phyloP scores from a whole-genome alignment of 106 monocot genomes.

The Platanthera zijinensis region DNA sequence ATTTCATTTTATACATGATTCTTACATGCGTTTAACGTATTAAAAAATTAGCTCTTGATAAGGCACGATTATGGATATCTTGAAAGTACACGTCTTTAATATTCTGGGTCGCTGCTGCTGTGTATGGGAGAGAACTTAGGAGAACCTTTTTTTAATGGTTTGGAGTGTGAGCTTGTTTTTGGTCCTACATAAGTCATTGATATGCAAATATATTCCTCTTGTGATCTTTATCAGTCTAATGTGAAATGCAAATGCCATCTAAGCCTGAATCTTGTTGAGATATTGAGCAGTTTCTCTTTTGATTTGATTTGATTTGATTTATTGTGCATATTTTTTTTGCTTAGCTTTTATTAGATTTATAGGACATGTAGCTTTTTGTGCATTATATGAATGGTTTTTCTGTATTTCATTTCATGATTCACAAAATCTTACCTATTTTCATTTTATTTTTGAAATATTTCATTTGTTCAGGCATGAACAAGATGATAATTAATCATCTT shows the following conservation, averaged over 20 bases:
- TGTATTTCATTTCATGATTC: neutral
- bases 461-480: conserved; percentile 69
- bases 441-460: neutral
- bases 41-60: neutral
- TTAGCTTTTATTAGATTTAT: neutral
- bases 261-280: neutral
- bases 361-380: neutral
- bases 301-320: neutral
- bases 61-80: neutral
- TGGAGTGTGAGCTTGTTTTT: neutral
- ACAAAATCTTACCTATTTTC: neutral
- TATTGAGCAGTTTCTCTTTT: neutral
- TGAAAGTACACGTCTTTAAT: neutral
- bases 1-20: no score
- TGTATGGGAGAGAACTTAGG: neutral
- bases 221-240: neutral
- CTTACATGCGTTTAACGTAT: no score
- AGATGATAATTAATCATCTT: conserved; percentile 97
- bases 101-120: neutral
- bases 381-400: neutral
- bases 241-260: neutral
- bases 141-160: neutral
- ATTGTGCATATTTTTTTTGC: neutral
- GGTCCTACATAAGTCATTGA: neutral
- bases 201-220: neutral